Base-by-base conservation (phyloP, 108 stramenopile species). In the Conticribra weissflogii region DNA sequence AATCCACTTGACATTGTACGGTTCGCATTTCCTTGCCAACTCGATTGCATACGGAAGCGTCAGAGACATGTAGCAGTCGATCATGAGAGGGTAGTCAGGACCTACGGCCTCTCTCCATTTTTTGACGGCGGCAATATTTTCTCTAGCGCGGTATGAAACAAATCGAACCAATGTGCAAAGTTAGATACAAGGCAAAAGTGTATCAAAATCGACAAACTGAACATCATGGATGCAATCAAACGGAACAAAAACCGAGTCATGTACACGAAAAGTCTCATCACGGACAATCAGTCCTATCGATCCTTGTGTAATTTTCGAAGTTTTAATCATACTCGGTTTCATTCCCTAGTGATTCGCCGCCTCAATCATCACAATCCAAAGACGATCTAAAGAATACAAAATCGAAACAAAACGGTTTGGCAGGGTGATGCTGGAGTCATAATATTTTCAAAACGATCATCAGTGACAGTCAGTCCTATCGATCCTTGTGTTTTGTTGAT, bases 1-100 rank as follows among this genome's bases (percentile, higher is more conserved):
- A 14, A 88, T 82, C 87, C 87, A 88, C 54, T 88, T 88, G 1
- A 88, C 74, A 44, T 82, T 72, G 64, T 82, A 79, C 15, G 81
- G 78, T 33, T 86, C 77, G 50, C 83, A 78, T n/a, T 66, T 72
- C 7, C 81, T 44, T 2, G 83, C 87, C 27, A 88, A 69, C 57
- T 86, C 85, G 30, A 88, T 82, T 14, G 85, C 59, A 59, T 88
- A 88, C 0, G 87, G 81, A 15, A 84, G 71, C 7, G 85, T 86
- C 32, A 88, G 72, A 1, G 81, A 67, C 85, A 86, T 86, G 72
- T 86, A 86, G 34, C 87, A 88, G 51, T 88, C 85, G 23, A 88
- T 84, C 81, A 80, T 86, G 2, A 88, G 48, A 15, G 87, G 85
- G 58, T 66, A 88, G 30, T 86, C 78, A 1, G 85, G 85, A 18